These are phyloP conservation scores for Dactylellina parvicollis DNA, from an alignment of 2,329 filamentous ascomycete species.

Conservation along the genomic window DNA sequence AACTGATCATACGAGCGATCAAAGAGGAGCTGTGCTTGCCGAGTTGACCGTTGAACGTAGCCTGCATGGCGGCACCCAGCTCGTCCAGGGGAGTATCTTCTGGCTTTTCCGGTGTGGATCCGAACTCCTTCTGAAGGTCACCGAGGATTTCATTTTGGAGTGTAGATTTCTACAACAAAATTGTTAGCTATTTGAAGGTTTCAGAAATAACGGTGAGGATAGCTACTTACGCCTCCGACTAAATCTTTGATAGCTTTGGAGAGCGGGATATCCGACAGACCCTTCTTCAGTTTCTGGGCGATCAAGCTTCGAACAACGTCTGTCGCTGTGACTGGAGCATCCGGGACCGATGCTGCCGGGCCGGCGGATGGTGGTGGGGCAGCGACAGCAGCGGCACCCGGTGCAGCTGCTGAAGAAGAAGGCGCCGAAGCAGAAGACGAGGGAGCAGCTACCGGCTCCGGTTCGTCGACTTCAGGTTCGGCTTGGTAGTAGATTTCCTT, in stretches of 20 bases:
- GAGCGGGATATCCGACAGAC: constrained; percentile 84
- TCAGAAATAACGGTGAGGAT: not conserved
- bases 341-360: constrained; percentile 84
- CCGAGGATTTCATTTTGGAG: constrained; percentile 98
- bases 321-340: constrained; percentile 85
- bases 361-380: constrained; percentile 77
- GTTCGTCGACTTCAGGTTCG: constrained; percentile 91
- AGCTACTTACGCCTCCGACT: constrained; percentile 65
- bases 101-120: constrained; percentile 96
- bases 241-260: constrained; percentile 98
- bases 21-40: constrained; percentile 95
- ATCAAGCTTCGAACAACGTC: constrained; percentile 90
- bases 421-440: constrained; percentile 62
- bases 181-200: not conserved
- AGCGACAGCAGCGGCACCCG: constrained; percentile 65
- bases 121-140: constrained; percentile 97
- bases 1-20: constrained; percentile 92
- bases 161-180: constrained; percentile 64
- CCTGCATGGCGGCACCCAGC: constrained; percentile 92
- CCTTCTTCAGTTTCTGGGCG: constrained; percentile 98
- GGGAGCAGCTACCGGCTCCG: constrained; percentile 69
- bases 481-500: constrained; percentile 99
- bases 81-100: constrained; percentile 98
- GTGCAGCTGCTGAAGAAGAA: constrained; percentile 62
- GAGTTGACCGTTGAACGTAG: constrained; percentile 97